phyloP scores from a whole-genome alignment of 1,139 yeast genomes.

The Taiozyma sp. region DNA sequence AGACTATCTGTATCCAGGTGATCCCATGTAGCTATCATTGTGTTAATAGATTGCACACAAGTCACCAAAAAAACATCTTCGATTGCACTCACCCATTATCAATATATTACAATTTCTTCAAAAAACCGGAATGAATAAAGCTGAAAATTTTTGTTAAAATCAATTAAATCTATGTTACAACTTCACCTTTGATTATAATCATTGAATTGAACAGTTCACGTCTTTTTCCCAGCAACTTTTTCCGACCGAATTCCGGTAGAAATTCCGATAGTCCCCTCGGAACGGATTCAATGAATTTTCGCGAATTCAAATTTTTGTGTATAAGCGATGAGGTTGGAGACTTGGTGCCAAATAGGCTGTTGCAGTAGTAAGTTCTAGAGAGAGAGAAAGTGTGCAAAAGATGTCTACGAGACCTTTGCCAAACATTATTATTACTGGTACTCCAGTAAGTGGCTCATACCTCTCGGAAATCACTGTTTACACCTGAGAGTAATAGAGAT shows the following conservation, averaged over 20 bases:
- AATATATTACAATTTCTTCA: background rate
- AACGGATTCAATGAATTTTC: background rate
- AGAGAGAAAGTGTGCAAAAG: background rate
- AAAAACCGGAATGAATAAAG: background rate
- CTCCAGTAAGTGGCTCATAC: constrained; percentile 44
- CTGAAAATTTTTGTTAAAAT: background rate
- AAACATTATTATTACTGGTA: constrained; percentile 88
- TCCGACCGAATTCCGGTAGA: background rate
- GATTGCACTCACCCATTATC: background rate
- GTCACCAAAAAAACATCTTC: background rate
- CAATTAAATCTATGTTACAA: background rate
- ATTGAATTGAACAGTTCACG: background rate
- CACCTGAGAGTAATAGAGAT: background rate
- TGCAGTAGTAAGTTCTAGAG: background rate
- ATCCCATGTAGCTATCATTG: constrained; percentile 3
- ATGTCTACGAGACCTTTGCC: constrained; percentile 46
- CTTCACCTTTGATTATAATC: background rate
- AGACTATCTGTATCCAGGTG: constrained; percentile 2
- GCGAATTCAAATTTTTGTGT: background rate
- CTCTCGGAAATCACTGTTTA: background rate
- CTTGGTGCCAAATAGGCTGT: background rate
- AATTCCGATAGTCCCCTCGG: background rate
- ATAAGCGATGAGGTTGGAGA: background rate
- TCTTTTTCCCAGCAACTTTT: background rate
- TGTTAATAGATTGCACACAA: background rate